Percentiles rank a stretch among this genome's conserved stretches.
Conservation (phyloP, 352 stramenopile genomes). For the Pythium coloratum region DNA sequence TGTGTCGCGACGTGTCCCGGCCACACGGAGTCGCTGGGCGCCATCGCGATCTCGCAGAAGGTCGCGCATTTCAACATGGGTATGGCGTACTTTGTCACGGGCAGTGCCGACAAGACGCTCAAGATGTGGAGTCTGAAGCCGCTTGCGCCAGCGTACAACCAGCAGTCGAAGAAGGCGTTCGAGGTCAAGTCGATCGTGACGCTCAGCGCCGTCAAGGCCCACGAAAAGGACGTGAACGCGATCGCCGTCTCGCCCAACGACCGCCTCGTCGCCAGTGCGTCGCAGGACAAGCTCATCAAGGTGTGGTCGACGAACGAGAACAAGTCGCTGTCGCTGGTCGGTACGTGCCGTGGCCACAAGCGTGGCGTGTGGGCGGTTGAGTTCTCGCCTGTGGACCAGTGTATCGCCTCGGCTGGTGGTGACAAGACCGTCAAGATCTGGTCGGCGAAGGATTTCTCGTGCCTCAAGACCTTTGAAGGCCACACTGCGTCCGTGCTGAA, state of each 20-base stretch:
- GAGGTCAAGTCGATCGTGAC: conserved; percentile 56
- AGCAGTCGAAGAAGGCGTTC: conserved; percentile 35
- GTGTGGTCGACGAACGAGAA: conserved; percentile 84
- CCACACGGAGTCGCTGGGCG: conserved; percentile 94
- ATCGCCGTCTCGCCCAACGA: conserved; percentile 96
- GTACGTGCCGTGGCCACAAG: conserved; percentile 96
- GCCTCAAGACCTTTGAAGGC: conserved; percentile 96
- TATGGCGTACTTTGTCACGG: conserved; percentile 95
- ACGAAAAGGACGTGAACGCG: conserved; percentile 98
- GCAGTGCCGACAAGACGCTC: conserved; percentile 96
- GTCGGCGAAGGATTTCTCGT: conserved; percentile 95
- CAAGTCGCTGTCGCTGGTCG: conserved; percentile 85
- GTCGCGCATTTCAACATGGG: conserved; percentile 64
- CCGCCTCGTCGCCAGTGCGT: conserved; percentile 95
- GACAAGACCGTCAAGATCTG: conserved; percentile 98
- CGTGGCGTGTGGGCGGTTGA: conserved; percentile 96
- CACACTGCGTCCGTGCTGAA: conserved; percentile 89
- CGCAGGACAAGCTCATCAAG: conserved; percentile 98
- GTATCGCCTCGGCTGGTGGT: conserved; percentile 93
- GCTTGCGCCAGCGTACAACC: conserved; percentile 47
- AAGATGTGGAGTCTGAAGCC: conserved; percentile 96
- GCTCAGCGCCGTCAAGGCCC: conserved; percentile 77
- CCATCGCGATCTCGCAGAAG: conserved; percentile 92
- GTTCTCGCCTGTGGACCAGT: conserved; percentile 96
- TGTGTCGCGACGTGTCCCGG: conserved; percentile 90